Base-by-base conservation (phyloP, 768 basidiomycete genomes). In the Crepidotus variabilis region DNA sequence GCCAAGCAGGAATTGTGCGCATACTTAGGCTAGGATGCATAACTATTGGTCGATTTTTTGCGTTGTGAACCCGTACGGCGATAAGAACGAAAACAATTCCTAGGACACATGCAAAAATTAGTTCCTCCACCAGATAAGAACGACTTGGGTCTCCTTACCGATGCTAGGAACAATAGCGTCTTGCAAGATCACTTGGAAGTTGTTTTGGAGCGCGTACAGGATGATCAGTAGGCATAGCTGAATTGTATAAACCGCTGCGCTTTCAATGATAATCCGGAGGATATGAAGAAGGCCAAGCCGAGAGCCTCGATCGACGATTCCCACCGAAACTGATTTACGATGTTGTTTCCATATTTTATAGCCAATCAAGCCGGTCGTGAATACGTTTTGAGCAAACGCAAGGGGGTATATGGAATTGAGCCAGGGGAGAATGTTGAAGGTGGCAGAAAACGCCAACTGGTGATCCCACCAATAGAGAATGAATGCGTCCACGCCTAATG, bases 31-130 rank as follows among this genome's bases (percentile, higher is more conserved):
- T 20, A 11, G 39, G 5, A 11, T 94, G 90, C 47, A 96, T 74
- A 2, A 92, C 93, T 52, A 84, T 83, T 50, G 87, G 69, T 10
- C 83, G 84, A 58, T 85, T 84, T 13, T 68, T 69, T 14, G 62
- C 56, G 50, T 53, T 46, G 22, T 65, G 62, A 9, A 65, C 59
- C 14, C 64, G 57, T 23, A 65, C 54, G 6, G 64, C 60, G 34
- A 65, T 65, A 47, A 65, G 59, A 7, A 65, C 64, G 50, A 65
- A 65, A 1, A 61, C 62, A 46, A 65, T 60, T 1, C 64, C 65
- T 63, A 32, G 2, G 48, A 43, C 3, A 45, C 14, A 46, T 43
- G 28, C 28, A 28, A 28, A 28, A 28, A 22, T 49, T 8, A 52
- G 32, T 20, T 35, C 20, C 16, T 28, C 4, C 7, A 11, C 18